Evolutionary conservation across 2,329 filamentous ascomycete species (phyloP).

Genomic region (Phialophora verrucosa): DNA sequence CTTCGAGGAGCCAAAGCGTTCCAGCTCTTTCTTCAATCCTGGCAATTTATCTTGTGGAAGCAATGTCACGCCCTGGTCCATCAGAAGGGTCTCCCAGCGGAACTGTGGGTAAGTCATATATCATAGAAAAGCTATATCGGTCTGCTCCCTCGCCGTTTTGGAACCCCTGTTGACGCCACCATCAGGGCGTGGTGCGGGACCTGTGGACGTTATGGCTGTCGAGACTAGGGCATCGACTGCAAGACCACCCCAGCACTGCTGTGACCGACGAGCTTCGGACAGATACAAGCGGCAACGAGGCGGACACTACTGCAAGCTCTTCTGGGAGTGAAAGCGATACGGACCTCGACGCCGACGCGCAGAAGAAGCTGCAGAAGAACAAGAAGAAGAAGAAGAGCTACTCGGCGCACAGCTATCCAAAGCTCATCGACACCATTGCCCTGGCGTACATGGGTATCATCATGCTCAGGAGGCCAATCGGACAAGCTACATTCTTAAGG

Average conservation of each 20-base stretch:
- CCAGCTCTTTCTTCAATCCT: conserved; percentile 79
- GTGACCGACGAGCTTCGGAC: background rate
- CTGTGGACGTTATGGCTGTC: conserved; percentile 80
- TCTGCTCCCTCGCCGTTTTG: background rate
- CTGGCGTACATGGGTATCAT: conserved; percentile 81
- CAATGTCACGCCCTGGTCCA: conserved; percentile 77
- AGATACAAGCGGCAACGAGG: conserved; percentile 7
- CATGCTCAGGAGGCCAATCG: conserved; percentile 76
- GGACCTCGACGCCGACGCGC: conserved; percentile 38
- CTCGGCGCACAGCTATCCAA: conserved; percentile 57
- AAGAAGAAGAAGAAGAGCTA: conserved; percentile 45
- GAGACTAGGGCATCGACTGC: conserved; percentile 50
- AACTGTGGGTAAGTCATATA: conserved; percentile 68
- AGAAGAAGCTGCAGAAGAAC: conserved; percentile 44
- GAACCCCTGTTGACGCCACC: conserved; percentile 40
- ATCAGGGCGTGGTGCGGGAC: conserved; percentile 70
- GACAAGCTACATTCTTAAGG: conserved; percentile 71
- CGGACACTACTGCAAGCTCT: conserved; percentile 40
- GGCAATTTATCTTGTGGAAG: conserved; percentile 83
- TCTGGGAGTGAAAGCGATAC: conserved; percentile 45
- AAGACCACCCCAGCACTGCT: conserved; percentile 27
- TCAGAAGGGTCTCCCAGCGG: conserved; percentile 67
- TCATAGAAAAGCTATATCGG: background rate
- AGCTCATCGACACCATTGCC: conserved; percentile 73
- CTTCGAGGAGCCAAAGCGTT: conserved; percentile 70